Evolutionary conservation across 2,329 filamentous ascomycete species (phyloP), one percentile per base, ranked within the genome.

Genomic region (Byssothecium circinans): DNA sequence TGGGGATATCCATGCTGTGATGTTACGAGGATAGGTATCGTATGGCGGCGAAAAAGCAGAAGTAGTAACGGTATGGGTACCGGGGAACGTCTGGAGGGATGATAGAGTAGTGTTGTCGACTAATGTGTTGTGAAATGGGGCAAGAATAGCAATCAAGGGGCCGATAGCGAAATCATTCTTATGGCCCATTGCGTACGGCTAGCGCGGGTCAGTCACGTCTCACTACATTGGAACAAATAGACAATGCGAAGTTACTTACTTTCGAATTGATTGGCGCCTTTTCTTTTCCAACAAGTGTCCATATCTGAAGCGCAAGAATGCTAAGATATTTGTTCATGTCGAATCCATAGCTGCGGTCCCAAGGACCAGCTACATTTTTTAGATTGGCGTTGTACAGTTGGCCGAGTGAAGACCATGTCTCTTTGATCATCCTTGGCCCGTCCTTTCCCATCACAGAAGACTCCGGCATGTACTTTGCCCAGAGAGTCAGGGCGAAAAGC

Each of bases 261-360:
- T 65, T 68, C 17, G 53, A 38, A 32, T 67, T 57, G 3, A 74
- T 55, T 0, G 70, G 68, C 2, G 70, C 65, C 5, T 64, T 61
- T 3, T 71, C 62, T 36, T 81, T 78, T 8, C 81, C 81, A 4
- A 81, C 70, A 3, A 83, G 49, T 0, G 78, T 75, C 82, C 82
- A 85, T 51, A 85, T 74, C 67, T 81, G 81, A 12, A 81, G 62
- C 0, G 78, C 78, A 62, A 85, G 76, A 40, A 85, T 74, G 43
- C 79, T 79, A 3, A 84, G 62, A 55, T 85, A 85, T 6, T 75
- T 70, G 45, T 82, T 84, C 82, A 85, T 84, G 49, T 86, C 82
- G 47, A 78, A 85, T 0, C 82, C 82, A 52, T 86, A 86, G 0
- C 77, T 73, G 0, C 83, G 77, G 62, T 86, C 83, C 83, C 83